Evolutionary conservation across 345 rosid species (phyloP), one percentile per base, ranked within the genome.

Genomic region (Eucalyptus curtisii): DNA sequence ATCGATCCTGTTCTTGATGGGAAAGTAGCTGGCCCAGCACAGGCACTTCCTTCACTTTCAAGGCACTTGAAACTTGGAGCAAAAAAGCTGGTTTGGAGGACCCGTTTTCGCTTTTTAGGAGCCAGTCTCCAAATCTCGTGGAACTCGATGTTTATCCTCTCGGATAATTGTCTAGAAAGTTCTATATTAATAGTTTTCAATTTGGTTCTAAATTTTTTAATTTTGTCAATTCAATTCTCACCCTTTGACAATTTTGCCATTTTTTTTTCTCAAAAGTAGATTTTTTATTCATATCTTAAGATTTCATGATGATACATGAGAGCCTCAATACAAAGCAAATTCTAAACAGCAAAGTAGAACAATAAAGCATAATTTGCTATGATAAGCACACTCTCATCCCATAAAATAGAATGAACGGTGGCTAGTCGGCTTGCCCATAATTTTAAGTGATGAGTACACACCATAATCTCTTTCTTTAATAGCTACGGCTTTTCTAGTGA

Each of bases 191-290:
- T 19, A 13, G 22, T 10, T 11, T 24, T 12, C 27, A 76, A 68
- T 8, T 76, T 10, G 0, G 4, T 20, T 4, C 0, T 33, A 3
- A 8, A 2, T 8, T 37, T 71, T 5, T 19, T 0, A 19, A 1
- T 17, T 37, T 37, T 40, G 3, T 1, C 82, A 37, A 0, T 71
- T 37, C 1, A 5, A 0, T 71, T 40, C 0, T 0, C 1, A 7
- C 12, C 22, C 14, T 8, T 10, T 10, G 25, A 19, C 13, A 5
- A 14, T 71, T 33, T 71, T 7, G 30, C 1, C 61, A 7, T 3
- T 52, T 19, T 19, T 1, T 19, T 52, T 19, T 19, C 57, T 52
- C 24, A 3, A 52, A 52, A 52, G 57, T 52, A 52, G 19, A 19
- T 52, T 52, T 19, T 52, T 52, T 52, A 52, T 52, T 52, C 25